Base-by-base conservation (phyloP, 108 stramenopile genomes). In the Skeletonema costatum region DNA sequence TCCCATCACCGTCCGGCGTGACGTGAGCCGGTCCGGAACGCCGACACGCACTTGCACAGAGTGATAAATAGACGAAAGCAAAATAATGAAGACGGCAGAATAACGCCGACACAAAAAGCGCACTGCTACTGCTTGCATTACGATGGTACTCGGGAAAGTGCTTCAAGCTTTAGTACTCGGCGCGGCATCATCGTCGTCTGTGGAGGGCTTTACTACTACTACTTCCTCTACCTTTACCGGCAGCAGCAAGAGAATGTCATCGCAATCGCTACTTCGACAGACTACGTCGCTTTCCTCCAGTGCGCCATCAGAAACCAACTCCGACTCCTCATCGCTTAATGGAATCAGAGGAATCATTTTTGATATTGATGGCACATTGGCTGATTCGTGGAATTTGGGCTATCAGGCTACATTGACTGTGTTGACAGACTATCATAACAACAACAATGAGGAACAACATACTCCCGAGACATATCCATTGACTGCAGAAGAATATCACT, bases 341-440 rank as follows among this genome's bases (percentile, higher is more conserved):
- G 66, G 60, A 60, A 66, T 82, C 8, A 73, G 86, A 35, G 93
- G 87, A 0, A 64, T 95, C 39, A 85, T 95, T 32, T 95, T 91
- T 70, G 94, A 95, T 75, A 87, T 95, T 56, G 94, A 95, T 63
- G 94, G 94, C 6, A 95, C 94, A 4, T 71, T 95, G 59, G 94
- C 92, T 6, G 92, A 95, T 73, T 91, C 90, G 10, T 92, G 91
- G 90, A 89, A 90, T 58, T 71, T 95, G 53, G 92, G 94, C 17
- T 95, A 73, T 65, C 90, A 92, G 75, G 94, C 94, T 9, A 95
- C 94, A 1, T 66, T 81, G 14, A 82, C 87, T 1, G 88, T 95
- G 9, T 65, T 95, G 64, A 60, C 87, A 58, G 84, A 86, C 30
- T 84, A 94, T 68, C 64, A 85, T 69, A 82, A 89, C 59, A 65